Evolutionary conservation across 179 eudicot species (phyloP).

Genomic region (Silene vulgaris): DNA sequence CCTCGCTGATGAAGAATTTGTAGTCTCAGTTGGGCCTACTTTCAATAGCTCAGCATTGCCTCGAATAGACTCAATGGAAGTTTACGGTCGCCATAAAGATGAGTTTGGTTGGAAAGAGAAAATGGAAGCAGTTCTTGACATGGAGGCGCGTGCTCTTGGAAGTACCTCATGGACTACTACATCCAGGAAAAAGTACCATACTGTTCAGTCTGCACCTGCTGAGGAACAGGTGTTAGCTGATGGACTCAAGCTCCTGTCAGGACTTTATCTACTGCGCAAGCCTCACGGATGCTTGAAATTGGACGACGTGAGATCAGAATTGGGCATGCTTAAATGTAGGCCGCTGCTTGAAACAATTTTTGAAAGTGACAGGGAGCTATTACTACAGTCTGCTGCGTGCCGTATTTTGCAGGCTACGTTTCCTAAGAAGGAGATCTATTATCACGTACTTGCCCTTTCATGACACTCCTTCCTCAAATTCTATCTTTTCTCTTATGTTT

Average conservation of each 20-base stretch:
- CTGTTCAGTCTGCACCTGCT: slow-evolving; percentile 60
- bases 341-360: slow-evolving; percentile 74
- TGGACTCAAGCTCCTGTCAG: slow-evolving; percentile 83
- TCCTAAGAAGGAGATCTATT: slow-evolving; percentile 73
- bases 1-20: slow-evolving; percentile 93
- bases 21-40: slow-evolving; percentile 69
- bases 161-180: slow-evolving; percentile 55
- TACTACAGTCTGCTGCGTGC: slow-evolving; percentile 86
- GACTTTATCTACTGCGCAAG: slow-evolving; percentile 57
- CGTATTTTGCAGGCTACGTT: slow-evolving; percentile 86
- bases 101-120: slow-evolving; percentile 99
- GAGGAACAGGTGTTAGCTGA: slow-evolving; percentile 92
- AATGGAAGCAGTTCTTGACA: slow-evolving; percentile 91
- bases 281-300: slow-evolving; percentile 44
- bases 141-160: slow-evolving; percentile 92
- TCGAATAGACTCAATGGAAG: slow-evolving; percentile 86
- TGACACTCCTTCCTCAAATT: slow-evolving; percentile 9
- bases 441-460: slow-evolving; percentile 47
- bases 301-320: slow-evolving; percentile 57
- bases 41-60: slow-evolving; percentile 75
- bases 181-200: slow-evolving; percentile 57
- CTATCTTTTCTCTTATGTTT: slow-evolving; percentile 16
- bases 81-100: slow-evolving; percentile 97
- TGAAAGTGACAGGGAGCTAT: slow-evolving; percentile 87
- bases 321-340: slow-evolving; percentile 63